Percentiles rank a stretch among this genome's conserved stretches.
Evolutionary conservation across 352 stramenopile species (phyloP).

Genomic region (Pythium periplocum): DNA sequence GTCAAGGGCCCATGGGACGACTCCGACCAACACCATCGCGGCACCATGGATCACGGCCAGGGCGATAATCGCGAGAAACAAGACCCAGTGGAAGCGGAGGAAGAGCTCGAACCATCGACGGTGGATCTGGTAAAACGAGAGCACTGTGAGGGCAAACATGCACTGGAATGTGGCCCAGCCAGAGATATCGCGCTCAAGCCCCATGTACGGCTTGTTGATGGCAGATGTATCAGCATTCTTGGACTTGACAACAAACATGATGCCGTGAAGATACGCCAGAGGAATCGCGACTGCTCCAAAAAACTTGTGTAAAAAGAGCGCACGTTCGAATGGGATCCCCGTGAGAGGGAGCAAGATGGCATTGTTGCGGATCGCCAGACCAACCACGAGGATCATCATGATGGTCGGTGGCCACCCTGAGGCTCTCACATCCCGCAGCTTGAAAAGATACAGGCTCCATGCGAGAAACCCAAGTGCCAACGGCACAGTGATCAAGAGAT

Average conservation of each 20-base stretch:
- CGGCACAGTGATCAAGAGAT: slow-evolving; percentile 13
- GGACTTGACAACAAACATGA: slow-evolving; percentile 29
- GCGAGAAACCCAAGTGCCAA: slow-evolving; percentile 3
- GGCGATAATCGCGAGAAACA: slow-evolving; percentile 37
- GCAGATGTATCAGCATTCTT: too few relatives aligned
- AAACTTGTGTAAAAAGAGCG: slow-evolving; percentile 47
- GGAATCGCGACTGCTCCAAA: slow-evolving; percentile 27
- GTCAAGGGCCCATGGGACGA: slow-evolving; percentile 30
- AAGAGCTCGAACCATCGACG: slow-evolving; percentile 54
- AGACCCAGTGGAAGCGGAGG: slow-evolving; percentile 36
- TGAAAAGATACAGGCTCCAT: neutral
- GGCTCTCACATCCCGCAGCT: slow-evolving; percentile 1
- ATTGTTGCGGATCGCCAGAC: slow-evolving; percentile 46
- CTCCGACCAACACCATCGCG: slow-evolving; percentile 23
- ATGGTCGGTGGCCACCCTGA: slow-evolving; percentile 22
- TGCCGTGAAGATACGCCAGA: slow-evolving; percentile 28
- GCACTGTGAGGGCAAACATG: slow-evolving; percentile 26
- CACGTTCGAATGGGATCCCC: slow-evolving; percentile 41
- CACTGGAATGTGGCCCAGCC: slow-evolving; percentile 23
- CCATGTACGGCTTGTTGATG: too few relatives aligned
- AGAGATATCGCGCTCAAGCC: neutral
- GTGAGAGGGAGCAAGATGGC: slow-evolving; percentile 32
- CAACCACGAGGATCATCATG: slow-evolving; percentile 32
- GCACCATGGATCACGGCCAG: slow-evolving; percentile 39
- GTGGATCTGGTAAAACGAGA: slow-evolving; percentile 33